Evolutionary conservation across 176 grass and related monocot species (phyloP), one percentile per base, ranked within the genome.

Genomic region (Hsuehochloa calcarea): DNA sequence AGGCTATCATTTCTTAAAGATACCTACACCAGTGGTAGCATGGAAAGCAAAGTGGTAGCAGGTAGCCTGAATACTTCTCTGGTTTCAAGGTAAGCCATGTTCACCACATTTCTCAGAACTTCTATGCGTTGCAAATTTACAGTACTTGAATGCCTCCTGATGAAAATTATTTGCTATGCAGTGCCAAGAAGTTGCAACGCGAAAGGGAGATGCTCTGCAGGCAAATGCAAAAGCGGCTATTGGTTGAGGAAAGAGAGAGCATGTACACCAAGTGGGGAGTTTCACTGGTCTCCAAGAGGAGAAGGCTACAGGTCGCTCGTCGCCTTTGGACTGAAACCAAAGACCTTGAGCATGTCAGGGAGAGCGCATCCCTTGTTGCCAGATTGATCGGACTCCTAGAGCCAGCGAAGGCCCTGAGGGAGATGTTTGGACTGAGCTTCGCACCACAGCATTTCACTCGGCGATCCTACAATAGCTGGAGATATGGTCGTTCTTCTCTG

Each of bases 371-470:
- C 14, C 88, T 95, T 13, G 91, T 95, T 3, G 95, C 95, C 68
- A 93, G 87, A 49, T 52, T 95, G 55, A 92, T 98, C 23, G 96
- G 91, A 56, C 91, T 98, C 77, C 81, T 94, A 9, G 93, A 94
- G 56, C 93, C 93, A 51, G 96, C 86, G 9, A 89, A 90, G 58
- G 96, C 91, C 3, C 87, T 98, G 80, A 90, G 93, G 82, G 96
- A 98, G 87, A 98, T 98, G 96, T 98, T 98, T 87, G 96, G 96
- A 9, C 81, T 98, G 10, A 95, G 93, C 69, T 98, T 98, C 45
- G 73, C 91, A 1, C 96, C 91, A 7, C 93, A 95, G 89, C 86
- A 92, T 60, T 90, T 84, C 27, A 81, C 68, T 20, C 50, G 88
- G 29, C 89, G 88, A 52, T 92, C 89, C 41, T 79, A 89, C 85